phyloP scores from a whole-genome alignment of 1,284 basidiomycete species.

The Sanghuangporus sanghuang region DNA sequence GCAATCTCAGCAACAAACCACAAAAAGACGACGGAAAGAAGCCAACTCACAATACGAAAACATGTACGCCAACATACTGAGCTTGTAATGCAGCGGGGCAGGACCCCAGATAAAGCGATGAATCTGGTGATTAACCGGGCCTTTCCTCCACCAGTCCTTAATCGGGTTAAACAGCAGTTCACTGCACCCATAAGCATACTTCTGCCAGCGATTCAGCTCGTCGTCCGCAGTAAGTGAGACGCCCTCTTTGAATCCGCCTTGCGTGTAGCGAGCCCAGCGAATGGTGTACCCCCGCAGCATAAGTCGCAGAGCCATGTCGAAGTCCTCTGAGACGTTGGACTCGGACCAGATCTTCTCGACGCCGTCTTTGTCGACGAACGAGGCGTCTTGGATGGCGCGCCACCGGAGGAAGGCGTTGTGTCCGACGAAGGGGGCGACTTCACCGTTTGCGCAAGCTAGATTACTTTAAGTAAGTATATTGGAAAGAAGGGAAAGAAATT shows the following conservation, averaged over 20 bases:
- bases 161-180: slow-evolving; percentile 78
- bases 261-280: slow-evolving; percentile 80
- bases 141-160: slow-evolving; percentile 62
- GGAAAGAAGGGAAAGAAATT: too few species aligned
- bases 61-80: slow-evolving; percentile 76
- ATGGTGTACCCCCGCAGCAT: slow-evolving; percentile 67
- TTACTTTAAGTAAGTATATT: not conserved
- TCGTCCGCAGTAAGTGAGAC: slow-evolving; percentile 79
- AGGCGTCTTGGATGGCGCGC: slow-evolving; percentile 77
- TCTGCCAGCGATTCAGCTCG: slow-evolving; percentile 82
- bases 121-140: slow-evolving; percentile 75
- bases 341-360: slow-evolving; percentile 79
- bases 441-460: slow-evolving; percentile 64
- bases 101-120: slow-evolving; percentile 72
- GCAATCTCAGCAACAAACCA: not conserved
- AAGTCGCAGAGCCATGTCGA: slow-evolving; percentile 67
- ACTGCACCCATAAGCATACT: slow-evolving; percentile 75
- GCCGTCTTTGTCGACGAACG: slow-evolving; percentile 63
- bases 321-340: slow-evolving; percentile 80
- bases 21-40: not conserved
- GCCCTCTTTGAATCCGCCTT: slow-evolving; percentile 81
- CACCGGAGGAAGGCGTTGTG: slow-evolving; percentile 87
- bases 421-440: slow-evolving; percentile 82
- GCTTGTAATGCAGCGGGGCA: slow-evolving; percentile 80
- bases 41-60: slow-evolving; percentile 60